Conservation (phyloP, 2,329 filamentous ascomycete genomes). For the Aspergillus pseudotamarii region DNA sequence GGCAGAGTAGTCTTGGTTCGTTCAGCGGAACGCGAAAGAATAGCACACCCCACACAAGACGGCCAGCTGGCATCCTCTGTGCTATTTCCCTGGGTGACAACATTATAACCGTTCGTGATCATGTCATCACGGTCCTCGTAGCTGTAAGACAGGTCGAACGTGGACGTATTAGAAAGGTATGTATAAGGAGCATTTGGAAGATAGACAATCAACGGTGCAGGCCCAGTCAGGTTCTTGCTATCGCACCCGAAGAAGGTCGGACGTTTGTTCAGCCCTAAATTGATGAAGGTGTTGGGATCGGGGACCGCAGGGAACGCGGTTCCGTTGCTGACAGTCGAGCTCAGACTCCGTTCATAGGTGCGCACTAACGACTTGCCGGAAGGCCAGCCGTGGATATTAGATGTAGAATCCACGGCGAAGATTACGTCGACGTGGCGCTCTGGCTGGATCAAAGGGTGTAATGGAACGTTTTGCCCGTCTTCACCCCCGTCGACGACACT, state of each 20-base stretch:
- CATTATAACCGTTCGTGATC: conserved; percentile 75
- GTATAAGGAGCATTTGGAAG: conserved; percentile 83
- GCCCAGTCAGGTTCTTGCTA: conserved; percentile 61
- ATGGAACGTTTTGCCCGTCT: conserved; percentile 76
- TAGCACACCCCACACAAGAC: conserved; percentile 83
- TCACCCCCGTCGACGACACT: conserved; percentile 76
- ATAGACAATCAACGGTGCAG: conserved; percentile 71
- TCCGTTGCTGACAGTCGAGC: conserved; percentile 59
- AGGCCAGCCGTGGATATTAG: conserved; percentile 70
- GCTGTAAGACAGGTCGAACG: conserved; percentile 69
- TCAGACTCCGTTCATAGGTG: conserved; percentile 66
- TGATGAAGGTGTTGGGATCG: conserved; percentile 72
- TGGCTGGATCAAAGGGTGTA: conserved; percentile 76
- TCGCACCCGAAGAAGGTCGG: conserved; percentile 83
- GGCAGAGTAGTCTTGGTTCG: conserved; percentile 72
- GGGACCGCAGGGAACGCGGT: conserved; percentile 71
- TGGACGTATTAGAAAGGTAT: conserved; percentile 75
- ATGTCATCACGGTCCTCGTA: conserved; percentile 72
- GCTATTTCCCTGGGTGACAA: conserved; percentile 66
- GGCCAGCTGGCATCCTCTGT: conserved; percentile 76
- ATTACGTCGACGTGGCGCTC: conserved; percentile 74
- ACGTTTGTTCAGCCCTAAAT: conserved; percentile 68
- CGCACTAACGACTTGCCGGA: conserved; percentile 74
- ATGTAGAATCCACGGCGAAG: conserved; percentile 75
- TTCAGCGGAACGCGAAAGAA: conserved; percentile 74